Evolutionary conservation across 2,329 filamentous ascomycete species (phyloP), one percentile per base, ranked within the genome.

Genomic region (Nannizziopsis barbatae): DNA sequence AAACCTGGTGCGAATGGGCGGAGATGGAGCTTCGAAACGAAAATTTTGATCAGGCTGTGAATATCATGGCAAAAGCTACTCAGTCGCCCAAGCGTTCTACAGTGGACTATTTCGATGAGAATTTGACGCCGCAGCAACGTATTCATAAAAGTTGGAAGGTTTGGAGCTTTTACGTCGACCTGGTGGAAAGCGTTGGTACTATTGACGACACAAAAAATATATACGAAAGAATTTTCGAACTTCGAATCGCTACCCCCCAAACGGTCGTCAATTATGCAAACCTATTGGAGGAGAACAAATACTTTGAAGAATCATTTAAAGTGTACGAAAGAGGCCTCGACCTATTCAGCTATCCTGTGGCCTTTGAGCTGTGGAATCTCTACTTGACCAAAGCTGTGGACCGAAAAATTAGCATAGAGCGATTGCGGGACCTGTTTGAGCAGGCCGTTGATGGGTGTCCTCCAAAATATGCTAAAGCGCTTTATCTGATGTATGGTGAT

Each of bases 131-230:
- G 3, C 92, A 98, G 64, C 92, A 96, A 70, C 80, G 93, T 53
- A 86, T 98, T 2, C 92, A 98, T 71, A 98, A 98, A 74, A 95
- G 87, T 63, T 98, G 92, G 92, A 98, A 96, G 65, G 71, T 98
- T 9, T 98, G 92, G 92, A 95, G 88, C 67, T 98, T 98, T 72
- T 98, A 98, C 59, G 89, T 98, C 36, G 92, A 98, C 64, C 77
- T 98, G 1, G 89, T 98, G 2, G 92, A 98, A 65, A 95, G 88
- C 64, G 89, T 95, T 30, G 83, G 85, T 52, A 86, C 84, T 0
- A 69, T 98, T 12, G 88, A 95, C 17, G 90, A 96, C 67, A 95
- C 90, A 0, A 86, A 81, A 64, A 90, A 87, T 64, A 83, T 96
- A 1, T 98, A 98, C 66, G 92, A 98, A 65, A 79, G 92, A 49